Base-by-base conservation (phyloP, 208 protist genomes). In the Trichomonas gallinae region DNA sequence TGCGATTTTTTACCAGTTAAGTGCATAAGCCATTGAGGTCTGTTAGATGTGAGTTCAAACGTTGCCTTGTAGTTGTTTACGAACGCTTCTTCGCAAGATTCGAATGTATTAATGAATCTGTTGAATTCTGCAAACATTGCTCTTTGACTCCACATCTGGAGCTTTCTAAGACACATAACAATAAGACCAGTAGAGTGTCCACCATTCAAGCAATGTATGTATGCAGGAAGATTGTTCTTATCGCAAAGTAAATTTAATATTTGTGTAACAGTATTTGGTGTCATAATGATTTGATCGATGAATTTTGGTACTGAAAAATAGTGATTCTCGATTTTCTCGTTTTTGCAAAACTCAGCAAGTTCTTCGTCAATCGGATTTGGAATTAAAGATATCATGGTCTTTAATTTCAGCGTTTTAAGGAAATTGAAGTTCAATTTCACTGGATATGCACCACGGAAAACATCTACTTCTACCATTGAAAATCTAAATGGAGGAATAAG, bases 371-470 rank as follows among this genome's bases (percentile, higher is more conserved):
- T 46, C 31, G 49, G 13, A 63, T 82, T 81, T 46, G 93, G 93
- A 81, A 96, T 82, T 23, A 96, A 34, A 31, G 93, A 96, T 82
- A 96, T 82, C 26, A 96, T 96, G 21, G 49, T 96, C n/a, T 96
- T 96, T 15, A 96, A 45, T 81, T 96, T 49, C 42, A 96, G 63
- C 9, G 49, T 96, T 38, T 82, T 96, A 13, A 96, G 36, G 38
- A 96, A 96, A n/a, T 9, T 38, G 38, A 96, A 96, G 40, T 96
- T 96, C n/a, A 96, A 36, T 3, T 36, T 34, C 10, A 81, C 51
- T 82, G 93, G 93, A 36, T 96, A 96, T 23, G 93, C 45, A 0
- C 93, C 93, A 31, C 93, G 45, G 46, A 93, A 93, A 38, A 93
- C 40, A 51, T 93, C 87, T 51, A 48, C 51, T 93, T 93, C 87